phyloP scores from a whole-genome alignment of 2,329 filamentous ascomycete species.

The Verticillium dahliae region DNA sequence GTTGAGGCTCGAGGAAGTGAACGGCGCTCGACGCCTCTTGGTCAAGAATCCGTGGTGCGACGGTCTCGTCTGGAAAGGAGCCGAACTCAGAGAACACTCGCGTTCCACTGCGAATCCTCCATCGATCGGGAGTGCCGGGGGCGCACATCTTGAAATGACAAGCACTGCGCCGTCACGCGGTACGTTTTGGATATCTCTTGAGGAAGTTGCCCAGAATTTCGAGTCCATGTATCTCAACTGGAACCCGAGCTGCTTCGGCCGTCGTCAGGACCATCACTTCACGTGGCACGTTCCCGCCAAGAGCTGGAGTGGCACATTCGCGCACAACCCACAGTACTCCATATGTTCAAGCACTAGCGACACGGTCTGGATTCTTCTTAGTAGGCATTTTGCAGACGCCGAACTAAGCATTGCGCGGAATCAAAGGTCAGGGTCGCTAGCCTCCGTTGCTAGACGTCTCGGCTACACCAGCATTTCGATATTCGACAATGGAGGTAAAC shows the following conservation, averaged over 20 bases:
- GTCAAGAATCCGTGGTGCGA: conserved; percentile 97
- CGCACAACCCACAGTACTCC: conserved; percentile 67
- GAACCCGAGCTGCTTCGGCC: conserved; percentile 78
- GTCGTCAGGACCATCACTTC: conserved; percentile 87
- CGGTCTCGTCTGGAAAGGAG: conserved; percentile 64
- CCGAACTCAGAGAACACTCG: conserved; percentile 3
- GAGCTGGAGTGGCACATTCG: conserved; percentile 47
- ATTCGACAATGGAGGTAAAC: conserved; percentile 64
- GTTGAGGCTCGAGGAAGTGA: conserved; percentile 62
- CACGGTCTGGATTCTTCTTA: conserved; percentile 76
- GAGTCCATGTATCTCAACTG: conserved; percentile 97
- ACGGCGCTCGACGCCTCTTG: conserved; percentile 61
- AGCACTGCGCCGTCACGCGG: conserved; percentile 35
- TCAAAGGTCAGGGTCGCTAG: conserved; percentile 27
- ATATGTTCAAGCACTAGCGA: conserved; percentile 52
- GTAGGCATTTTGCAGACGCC: conserved; percentile 73
- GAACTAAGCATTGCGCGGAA: conserved; percentile 51
- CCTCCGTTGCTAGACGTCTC: conserved; percentile 44
- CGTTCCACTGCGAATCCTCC: background rate
- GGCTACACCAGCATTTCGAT: conserved; percentile 87
- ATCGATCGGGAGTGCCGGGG: background rate
- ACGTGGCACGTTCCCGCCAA: conserved; percentile 61
- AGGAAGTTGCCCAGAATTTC: conserved; percentile 84
- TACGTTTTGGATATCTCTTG: conserved; percentile 90
- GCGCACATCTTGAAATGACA: conserved; percentile 4